Percentiles rank a stretch among this genome's conserved stretches.
phyloP scores from a whole-genome alignment of 257 asterid genomes.

The Solanum pimpinellifolium region DNA sequence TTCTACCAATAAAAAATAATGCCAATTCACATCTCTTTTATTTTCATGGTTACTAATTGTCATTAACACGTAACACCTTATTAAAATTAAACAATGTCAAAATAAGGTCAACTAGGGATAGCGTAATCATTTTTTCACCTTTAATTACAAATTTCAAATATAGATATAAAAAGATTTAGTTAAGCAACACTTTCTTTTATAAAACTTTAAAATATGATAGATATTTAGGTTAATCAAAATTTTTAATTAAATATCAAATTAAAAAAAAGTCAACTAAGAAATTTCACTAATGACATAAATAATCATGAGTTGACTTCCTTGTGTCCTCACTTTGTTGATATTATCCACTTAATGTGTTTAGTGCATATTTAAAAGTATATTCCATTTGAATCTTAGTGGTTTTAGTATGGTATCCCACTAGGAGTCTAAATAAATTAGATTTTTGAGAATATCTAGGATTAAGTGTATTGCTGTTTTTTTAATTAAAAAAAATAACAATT shows the following conservation, averaged over 20 bases:
- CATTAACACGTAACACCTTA: background rate
- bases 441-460: background rate
- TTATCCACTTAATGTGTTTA: background rate
- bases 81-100: background rate
- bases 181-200: background rate
- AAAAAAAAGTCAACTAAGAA: background rate
- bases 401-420: background rate
- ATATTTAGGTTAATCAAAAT: background rate
- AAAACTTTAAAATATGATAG: accelerated
- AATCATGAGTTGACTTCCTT: background rate
- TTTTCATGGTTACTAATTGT: background rate
- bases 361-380: background rate
- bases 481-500: background rate
- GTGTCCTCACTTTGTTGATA: background rate
- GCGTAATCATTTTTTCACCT: no score
- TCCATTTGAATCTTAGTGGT: background rate
- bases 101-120: background rate
- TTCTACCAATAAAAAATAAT: background rate
- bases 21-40: background rate
- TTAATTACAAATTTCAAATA: no score
- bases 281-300: background rate
- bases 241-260: background rate
- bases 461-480: background rate
- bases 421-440: background rate
- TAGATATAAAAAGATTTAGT: background rate